Evolutionary conservation across 2,329 filamentous ascomycete species (phyloP).

Genomic region (Cryoendolithus antarcticus): DNA sequence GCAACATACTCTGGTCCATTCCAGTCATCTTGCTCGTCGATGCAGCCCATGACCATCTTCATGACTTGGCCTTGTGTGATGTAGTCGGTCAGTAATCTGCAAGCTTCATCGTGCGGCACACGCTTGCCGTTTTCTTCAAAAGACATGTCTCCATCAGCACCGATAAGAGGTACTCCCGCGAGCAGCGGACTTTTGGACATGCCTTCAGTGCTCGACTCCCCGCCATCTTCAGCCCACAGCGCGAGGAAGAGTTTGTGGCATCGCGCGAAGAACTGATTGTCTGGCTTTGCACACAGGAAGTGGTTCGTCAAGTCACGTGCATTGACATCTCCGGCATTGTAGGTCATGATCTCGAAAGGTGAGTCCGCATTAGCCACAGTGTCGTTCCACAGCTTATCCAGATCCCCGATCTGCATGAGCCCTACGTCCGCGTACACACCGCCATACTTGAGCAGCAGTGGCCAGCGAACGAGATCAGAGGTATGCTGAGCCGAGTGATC

Average conservation of each 20-base stretch:
- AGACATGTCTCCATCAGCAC: constrained; percentile 2
- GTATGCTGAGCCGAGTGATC: constrained; percentile 41
- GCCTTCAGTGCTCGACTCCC: constrained; percentile 38
- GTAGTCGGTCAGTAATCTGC: constrained; percentile 41
- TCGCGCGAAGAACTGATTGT: constrained; percentile 38
- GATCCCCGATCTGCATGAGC: constrained; percentile 44
- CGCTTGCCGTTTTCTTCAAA: constrained; percentile 21
- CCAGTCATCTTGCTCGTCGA: constrained; percentile 41
- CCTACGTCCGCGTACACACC: constrained; percentile 48
- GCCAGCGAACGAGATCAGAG: constrained; percentile 46
- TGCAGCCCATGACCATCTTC: constrained; percentile 38
- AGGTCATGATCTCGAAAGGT: constrained; percentile 37
- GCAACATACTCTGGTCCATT: constrained; percentile 41
- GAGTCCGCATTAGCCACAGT: constrained; percentile 36
- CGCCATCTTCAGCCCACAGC: constrained; percentile 37
- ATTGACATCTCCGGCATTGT: constrained; percentile 27
- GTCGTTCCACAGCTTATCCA: constrained; percentile 41
- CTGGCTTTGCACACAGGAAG: constrained; percentile 29
- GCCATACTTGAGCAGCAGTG: constrained; percentile 44
- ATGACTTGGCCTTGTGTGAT: constrained; percentile 45
- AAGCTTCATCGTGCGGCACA: constrained; percentile 23
- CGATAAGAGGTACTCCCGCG: constrained; percentile 31
- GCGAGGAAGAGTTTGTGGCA: constrained; percentile 39
- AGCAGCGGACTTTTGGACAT: constrained; percentile 39
- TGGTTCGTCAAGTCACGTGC: constrained; percentile 36